A percentile compares a stretch with the other conserved stretches of the same genome.
Conservation (phyloP, 257 asterid species). For the Cruciata laevipes region DNA sequence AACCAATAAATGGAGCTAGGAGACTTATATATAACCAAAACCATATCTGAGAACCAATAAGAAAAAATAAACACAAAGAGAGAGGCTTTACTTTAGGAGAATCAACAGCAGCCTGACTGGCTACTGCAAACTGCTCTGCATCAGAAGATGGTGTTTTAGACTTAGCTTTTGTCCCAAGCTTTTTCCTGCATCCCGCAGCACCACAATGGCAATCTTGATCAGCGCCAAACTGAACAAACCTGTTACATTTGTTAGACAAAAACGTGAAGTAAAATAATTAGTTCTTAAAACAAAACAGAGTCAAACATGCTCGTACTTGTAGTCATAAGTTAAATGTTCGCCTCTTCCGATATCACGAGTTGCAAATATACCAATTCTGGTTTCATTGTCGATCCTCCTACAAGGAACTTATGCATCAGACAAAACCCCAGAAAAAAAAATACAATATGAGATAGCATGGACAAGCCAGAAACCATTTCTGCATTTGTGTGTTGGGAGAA, state of each 20-base stretch:
- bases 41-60: too few relatives aligned
- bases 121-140: slow-evolving; percentile 61
- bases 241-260: slow-evolving; percentile 57
- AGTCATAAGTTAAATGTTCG: slow-evolving; percentile 91
- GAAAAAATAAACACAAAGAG: slow-evolving; percentile 16
- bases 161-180: slow-evolving; percentile 82
- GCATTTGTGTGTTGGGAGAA: slow-evolving; percentile 97
- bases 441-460: slow-evolving; percentile 9
- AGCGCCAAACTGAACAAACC: slow-evolving; percentile 99
- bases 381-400: slow-evolving; percentile 93
- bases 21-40: too few relatives aligned
- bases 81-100: slow-evolving; percentile 42
- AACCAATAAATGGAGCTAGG: neutral
- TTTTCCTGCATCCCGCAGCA: slow-evolving; percentile 69
- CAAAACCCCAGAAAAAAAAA: neutral
- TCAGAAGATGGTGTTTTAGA: slow-evolving; percentile 57
- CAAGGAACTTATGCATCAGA: slow-evolving; percentile 19
- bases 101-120: slow-evolving; percentile 55
- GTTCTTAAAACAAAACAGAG: slow-evolving; percentile 7
- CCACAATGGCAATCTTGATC: slow-evolving; percentile 98
- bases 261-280: slow-evolving; percentile 11
- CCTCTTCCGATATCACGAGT: slow-evolving; percentile 73
- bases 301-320: slow-evolving; percentile 59
- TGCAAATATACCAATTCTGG: slow-evolving; percentile 95
- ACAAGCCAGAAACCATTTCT: slow-evolving; percentile 59